These are phyloP conservation scores for Dictyostelium firmibasis DNA, from an alignment of 78 protist species.

Conservation along the genomic window DNA sequence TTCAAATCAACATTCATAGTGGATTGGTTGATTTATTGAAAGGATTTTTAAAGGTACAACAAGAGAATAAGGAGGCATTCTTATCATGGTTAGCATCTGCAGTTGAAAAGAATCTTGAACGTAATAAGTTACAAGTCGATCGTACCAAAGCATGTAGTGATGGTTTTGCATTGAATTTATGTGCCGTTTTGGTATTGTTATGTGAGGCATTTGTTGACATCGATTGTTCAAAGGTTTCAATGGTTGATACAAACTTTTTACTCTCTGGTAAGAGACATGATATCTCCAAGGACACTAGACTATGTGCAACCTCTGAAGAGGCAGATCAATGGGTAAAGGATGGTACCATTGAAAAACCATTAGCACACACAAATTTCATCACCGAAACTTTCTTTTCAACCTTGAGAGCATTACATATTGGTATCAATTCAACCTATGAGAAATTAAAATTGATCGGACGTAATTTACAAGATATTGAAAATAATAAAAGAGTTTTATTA, in stretches of 20 bases:
- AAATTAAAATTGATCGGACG: not conserved
- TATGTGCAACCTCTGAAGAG: constrained; percentile 48
- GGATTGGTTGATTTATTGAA: constrained; percentile 4
- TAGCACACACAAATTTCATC: constrained; percentile 22
- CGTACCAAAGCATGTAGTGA: constrained; percentile 22
- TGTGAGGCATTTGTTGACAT: constrained; percentile 75
- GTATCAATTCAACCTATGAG: constrained; percentile 2
- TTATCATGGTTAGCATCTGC: constrained; percentile 31
- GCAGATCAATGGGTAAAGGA: constrained; percentile 22
- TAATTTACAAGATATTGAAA: constrained; percentile 12
- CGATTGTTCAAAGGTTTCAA: constrained; percentile 18
- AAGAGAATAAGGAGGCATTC: constrained; percentile 54
- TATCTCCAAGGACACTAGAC: constrained; percentile 29
- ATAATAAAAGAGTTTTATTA: not conserved
- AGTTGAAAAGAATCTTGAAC: constrained; percentile 42
- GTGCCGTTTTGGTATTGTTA: constrained; percentile 32
- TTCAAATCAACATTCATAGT: constrained; percentile 5
- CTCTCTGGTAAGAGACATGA: constrained; percentile 31
- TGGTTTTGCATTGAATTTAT: constrained; percentile 70
- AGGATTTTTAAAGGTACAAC: constrained; percentile 10
- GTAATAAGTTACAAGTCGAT: constrained; percentile 62
- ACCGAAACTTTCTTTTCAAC: constrained; percentile 78
- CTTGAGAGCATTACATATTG: constrained; percentile 48
- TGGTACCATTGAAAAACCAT: not conserved
- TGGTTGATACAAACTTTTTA: constrained; percentile 54